Evolutionary conservation across 306 rosid genomes (phyloP).

Genomic region (Gastrolobium bilobum): DNA sequence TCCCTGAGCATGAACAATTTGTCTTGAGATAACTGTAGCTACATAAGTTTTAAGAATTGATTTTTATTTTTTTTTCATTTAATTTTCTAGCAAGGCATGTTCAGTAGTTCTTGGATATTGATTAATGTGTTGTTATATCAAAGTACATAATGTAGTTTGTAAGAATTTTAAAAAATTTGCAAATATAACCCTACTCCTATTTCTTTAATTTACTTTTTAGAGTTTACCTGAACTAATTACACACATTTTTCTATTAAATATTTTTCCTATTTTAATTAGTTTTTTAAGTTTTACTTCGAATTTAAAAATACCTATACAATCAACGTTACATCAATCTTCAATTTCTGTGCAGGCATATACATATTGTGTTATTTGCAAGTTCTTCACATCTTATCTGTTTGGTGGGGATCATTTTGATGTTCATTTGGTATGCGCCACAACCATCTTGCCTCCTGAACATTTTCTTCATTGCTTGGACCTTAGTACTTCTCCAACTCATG

Average conservation of each 20-base stretch:
- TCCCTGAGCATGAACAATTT: constrained; percentile 8
- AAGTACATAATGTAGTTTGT: no score
- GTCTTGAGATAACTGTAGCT: constrained; percentile 5
- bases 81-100: neutral
- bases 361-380: constrained; percentile 78
- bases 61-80: neutral
- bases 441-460: constrained; percentile 93
- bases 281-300: neutral
- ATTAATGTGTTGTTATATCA: no score
- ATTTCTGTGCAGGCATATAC: constrained; percentile 75
- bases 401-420: constrained; percentile 86
- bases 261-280: no score
- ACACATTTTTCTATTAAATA: neutral
- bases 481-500: constrained; percentile 92
- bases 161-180: no score
- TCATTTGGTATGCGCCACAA: constrained; percentile 89
- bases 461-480: constrained; percentile 93
- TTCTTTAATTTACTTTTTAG: no score
- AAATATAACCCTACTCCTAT: no score
- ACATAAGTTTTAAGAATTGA: no score
- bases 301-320: neutral
- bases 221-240: neutral
- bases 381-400: constrained; percentile 76
- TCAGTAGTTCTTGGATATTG: no score
- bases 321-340: neutral